These are phyloP conservation scores for Nicotiana paniculata DNA, from an alignment of 257 asterid species.

Conservation along the genomic window DNA sequence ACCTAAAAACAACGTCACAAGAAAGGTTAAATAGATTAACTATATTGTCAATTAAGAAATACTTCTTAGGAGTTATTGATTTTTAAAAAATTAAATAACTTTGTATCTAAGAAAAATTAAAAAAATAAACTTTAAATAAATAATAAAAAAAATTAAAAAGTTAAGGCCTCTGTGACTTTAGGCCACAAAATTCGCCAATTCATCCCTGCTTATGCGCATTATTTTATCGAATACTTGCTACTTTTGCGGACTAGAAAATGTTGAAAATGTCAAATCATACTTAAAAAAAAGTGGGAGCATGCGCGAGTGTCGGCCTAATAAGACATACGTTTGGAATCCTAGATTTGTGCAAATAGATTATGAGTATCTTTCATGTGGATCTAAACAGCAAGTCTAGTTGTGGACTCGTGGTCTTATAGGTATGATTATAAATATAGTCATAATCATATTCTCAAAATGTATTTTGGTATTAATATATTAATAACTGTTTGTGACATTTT, in stretches of 20 bases:
- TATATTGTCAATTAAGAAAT: too few relatives aligned
- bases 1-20: too few relatives aligned
- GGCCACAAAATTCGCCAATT: too few relatives aligned
- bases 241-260: rapidly evolving
- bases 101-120: too few relatives aligned
- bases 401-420: constrained; percentile 10
- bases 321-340: constrained; percentile 6
- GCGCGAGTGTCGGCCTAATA: constrained; percentile 23
- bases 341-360: neutral
- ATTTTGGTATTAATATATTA: neutral
- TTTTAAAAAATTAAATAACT: too few relatives aligned
- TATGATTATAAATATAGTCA: neutral
- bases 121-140: too few relatives aligned
- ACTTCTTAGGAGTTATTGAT: too few relatives aligned
- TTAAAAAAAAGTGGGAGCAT: constrained; percentile 7
- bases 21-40: too few relatives aligned
- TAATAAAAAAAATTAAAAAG: too few relatives aligned
- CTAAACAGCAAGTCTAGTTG: constrained; percentile 30
- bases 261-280: neutral
- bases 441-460: neutral
- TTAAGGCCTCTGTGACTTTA: too few relatives aligned
- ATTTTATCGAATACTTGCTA: neutral
- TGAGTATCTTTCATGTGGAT: constrained; percentile 36
- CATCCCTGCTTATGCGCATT: too few relatives aligned
- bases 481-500: neutral